Conservation (phyloP, 1,284 basidiomycete genomes). For the Ceratobasidium sp. region DNA sequence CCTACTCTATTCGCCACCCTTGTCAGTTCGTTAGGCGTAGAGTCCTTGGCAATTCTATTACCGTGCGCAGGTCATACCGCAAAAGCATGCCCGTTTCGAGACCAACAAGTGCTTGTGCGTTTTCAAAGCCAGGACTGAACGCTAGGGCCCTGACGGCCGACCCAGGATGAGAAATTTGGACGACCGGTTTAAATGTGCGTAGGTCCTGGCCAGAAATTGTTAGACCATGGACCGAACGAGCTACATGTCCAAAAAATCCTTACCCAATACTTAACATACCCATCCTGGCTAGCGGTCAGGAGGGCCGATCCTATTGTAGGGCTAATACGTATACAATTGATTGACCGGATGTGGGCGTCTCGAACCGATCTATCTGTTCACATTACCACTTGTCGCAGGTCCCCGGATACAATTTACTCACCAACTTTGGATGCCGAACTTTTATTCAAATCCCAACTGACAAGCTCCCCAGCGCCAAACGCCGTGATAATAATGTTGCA, state of each 20-base stretch:
- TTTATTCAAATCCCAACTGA: constrained; percentile 83
- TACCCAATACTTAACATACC: constrained; percentile 83
- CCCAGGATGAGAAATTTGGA: constrained; percentile 72
- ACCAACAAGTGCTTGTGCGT: constrained; percentile 74
- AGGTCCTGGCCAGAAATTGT: constrained; percentile 64
- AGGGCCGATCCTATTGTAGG: constrained; percentile 69
- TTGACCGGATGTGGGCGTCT: constrained; percentile 76
- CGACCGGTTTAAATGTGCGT: constrained; percentile 69
- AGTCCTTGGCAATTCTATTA: constrained; percentile 43
- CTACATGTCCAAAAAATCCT: constrained; percentile 42
- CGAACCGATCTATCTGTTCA: constrained; percentile 65
- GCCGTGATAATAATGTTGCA: constrained; percentile 83
- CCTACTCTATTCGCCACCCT: constrained; percentile 53
- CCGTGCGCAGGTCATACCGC: constrained; percentile 82
- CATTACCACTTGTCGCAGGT: constrained; percentile 1
- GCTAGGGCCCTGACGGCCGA: constrained; percentile 72
- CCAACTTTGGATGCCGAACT: constrained; percentile 69
- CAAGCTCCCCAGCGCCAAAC: constrained; percentile 80
- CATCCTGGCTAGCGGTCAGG: constrained; percentile 78
- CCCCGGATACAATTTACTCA: constrained; percentile 48
- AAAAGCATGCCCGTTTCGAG: constrained; percentile 72
- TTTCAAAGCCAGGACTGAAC: constrained; percentile 68
- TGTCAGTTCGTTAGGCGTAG: constrained; percentile 49
- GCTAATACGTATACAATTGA: constrained; percentile 73
- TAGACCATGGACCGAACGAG: constrained; percentile 12